Evolutionary conservation across 805 yeast genomes (phyloP), one percentile per base, ranked within the genome.

Genomic region (Kockiozyma suomiensis): DNA sequence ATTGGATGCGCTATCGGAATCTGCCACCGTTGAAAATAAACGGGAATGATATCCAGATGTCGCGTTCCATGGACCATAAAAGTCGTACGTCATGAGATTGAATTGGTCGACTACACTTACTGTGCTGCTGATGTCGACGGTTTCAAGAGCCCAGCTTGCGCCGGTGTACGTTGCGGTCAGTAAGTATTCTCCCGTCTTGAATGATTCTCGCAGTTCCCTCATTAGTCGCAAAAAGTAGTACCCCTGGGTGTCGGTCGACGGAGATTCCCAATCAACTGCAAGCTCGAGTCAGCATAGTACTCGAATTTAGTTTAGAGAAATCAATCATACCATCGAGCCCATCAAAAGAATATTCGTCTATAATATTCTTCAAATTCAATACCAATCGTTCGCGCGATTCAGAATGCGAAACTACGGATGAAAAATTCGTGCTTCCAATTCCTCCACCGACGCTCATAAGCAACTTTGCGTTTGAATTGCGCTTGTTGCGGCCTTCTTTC

Each of bases 1-100:
- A 2, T 73, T 72, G 4, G 64, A 54, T 4, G 48, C 64, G 15
- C 54, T 35, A 58, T 82, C 82, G 12, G 40, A 33, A n/a, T 25
- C 30, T 2, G 70, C 74, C 52, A 77, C 78, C 1, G 78, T 78
- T 57, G 79, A 81, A 64, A 89, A 70, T 13, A 55, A 42, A 72
- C 90, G 90, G 3, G 94, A 83, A 58, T 90, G 97, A 69, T 82
- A 86, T 1, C 81, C 85, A 0, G 86, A 82, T 2, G 53, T 65
- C 0, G 71, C 68, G 1, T 90, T 83, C 97, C 97, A 91, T 8
- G 82, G 77, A 0, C 97, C 97, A 1, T 84, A 75, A 68, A 85
- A 88, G 72, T 93, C 97, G 72, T 93, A 93, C 23, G 93, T 84
- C 98, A 93, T 93, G 59, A 93, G 71, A 70, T 92, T 91, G 40